These are phyloP conservation scores for Venturiaceae sp. DNA, from an alignment of 2,329 filamentous ascomycete species.

Conservation along the genomic window DNA sequence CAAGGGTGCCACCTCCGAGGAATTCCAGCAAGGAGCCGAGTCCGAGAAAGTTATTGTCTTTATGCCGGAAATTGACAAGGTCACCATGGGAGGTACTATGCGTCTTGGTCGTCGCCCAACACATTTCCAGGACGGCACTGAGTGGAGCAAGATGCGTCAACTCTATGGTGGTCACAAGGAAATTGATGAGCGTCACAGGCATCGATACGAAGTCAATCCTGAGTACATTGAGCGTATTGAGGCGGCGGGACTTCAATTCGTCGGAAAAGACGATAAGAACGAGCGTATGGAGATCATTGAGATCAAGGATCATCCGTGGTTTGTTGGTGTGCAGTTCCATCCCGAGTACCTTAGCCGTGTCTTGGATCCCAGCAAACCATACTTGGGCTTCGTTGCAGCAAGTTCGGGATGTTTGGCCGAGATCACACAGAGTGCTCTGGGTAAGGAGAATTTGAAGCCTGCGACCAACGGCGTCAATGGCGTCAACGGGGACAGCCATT, in stretches of 20 bases:
- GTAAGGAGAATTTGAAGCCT: background rate
- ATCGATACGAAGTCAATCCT: conserved; percentile 88
- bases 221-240: conserved; percentile 60
- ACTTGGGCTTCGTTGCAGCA: conserved; percentile 78
- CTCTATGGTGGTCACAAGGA: conserved; percentile 52
- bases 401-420: conserved; percentile 55
- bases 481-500: conserved; percentile 1
- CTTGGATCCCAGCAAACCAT: conserved; percentile 62
- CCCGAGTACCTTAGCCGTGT: conserved; percentile 77
- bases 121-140: conserved; percentile 62
- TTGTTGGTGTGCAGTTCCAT: conserved; percentile 79
- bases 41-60: conserved; percentile 65
- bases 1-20: conserved; percentile 43
- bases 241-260: conserved; percentile 60
- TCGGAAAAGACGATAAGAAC: conserved; percentile 70
- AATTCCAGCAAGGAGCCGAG: conserved; percentile 45
- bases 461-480: conserved; percentile 6
- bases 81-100: conserved; percentile 80
- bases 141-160: conserved; percentile 69
- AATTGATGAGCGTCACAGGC: conserved; percentile 66
- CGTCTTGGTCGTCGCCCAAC: conserved; percentile 67
- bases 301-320: conserved; percentile 74
- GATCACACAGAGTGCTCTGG: conserved; percentile 19
- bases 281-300: conserved; percentile 78
- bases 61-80: conserved; percentile 81